A percentile compares a stretch with the other conserved stretches of the same genome.
Conservation (phyloP, 257 asterid species). For the Datura wrightii region DNA sequence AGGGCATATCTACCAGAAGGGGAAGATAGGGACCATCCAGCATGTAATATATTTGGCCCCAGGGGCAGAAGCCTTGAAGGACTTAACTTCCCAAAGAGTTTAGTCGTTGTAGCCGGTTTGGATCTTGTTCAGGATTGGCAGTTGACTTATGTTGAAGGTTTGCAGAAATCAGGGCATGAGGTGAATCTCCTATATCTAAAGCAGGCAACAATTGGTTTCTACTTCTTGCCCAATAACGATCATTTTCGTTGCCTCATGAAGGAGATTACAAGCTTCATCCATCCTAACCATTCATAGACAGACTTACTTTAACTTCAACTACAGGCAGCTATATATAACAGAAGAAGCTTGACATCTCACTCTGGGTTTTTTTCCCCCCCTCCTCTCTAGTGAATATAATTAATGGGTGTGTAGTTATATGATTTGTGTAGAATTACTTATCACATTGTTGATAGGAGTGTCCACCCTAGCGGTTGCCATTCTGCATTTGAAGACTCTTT, state of each 20-base stretch:
- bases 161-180: slow-evolving; percentile 50
- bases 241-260: slow-evolving; percentile 72
- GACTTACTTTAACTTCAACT: slow-evolving; percentile 8
- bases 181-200: slow-evolving; percentile 67
- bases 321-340: slow-evolving; percentile 30
- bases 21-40: slow-evolving; percentile 85
- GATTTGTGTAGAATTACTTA: slow-evolving; percentile 19
- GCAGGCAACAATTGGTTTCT: slow-evolving; percentile 85
- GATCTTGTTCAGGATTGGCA: slow-evolving; percentile 92
- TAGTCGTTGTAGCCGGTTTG: slow-evolving; percentile 83
- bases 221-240: slow-evolving; percentile 82
- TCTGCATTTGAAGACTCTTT: too few species aligned
- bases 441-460: slow-evolving; percentile 17
- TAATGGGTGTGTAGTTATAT: slow-evolving; percentile 37
- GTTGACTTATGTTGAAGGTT: slow-evolving; percentile 67
- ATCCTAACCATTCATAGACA: slow-evolving; percentile 36
- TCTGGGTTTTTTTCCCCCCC: too few species aligned
- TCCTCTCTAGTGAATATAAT: slow-evolving; percentile 26
- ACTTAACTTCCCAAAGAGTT: slow-evolving; percentile 59
- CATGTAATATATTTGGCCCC: slow-evolving; percentile 79
- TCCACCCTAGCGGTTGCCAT: neutral
- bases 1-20: slow-evolving; percentile 80
- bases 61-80: slow-evolving; percentile 54
- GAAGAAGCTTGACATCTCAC: slow-evolving; percentile 37
- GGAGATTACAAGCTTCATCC: slow-evolving; percentile 50